These are phyloP conservation scores for Ophiostoma triangulosporum DNA, from an alignment of 2,329 filamentous ascomycete genomes.

Conservation along the genomic window DNA sequence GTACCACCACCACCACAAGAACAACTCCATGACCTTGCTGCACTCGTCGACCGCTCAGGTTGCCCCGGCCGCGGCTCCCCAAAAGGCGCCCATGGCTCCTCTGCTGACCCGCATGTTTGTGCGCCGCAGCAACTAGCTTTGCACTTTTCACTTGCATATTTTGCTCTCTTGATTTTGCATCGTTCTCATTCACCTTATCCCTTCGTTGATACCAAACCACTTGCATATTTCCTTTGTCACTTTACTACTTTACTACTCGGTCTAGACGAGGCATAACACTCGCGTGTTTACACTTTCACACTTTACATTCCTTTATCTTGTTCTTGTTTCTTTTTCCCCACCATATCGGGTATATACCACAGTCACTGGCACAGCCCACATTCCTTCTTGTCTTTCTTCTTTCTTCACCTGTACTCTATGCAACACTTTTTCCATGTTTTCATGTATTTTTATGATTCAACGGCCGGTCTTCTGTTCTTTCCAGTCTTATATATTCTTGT, in stretches of 20 bases:
- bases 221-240: background rate
- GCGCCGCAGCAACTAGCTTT: conserved; percentile 11
- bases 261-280: background rate
- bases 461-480: conserved; percentile 2
- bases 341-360: background rate
- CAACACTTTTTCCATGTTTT: background rate
- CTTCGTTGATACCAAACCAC: background rate
- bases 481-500: background rate
- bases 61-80: background rate
- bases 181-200: background rate
- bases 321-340: background rate
- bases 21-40: background rate
- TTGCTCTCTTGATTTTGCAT: background rate
- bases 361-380: background rate
- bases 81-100: conserved; percentile 4
- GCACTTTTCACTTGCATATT: background rate
- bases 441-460: conserved; percentile 1
- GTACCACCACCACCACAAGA: background rate
- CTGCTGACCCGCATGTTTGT: conserved; percentile 15
- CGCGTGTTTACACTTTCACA: background rate
- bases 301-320: background rate
- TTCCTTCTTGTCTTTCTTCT: background rate
- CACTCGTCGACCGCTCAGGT: background rate
- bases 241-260: background rate
- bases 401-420: background rate